Evolutionary conservation across 163 green algal species (phyloP).

Genomic region (Scenedesmus sp.): DNA sequence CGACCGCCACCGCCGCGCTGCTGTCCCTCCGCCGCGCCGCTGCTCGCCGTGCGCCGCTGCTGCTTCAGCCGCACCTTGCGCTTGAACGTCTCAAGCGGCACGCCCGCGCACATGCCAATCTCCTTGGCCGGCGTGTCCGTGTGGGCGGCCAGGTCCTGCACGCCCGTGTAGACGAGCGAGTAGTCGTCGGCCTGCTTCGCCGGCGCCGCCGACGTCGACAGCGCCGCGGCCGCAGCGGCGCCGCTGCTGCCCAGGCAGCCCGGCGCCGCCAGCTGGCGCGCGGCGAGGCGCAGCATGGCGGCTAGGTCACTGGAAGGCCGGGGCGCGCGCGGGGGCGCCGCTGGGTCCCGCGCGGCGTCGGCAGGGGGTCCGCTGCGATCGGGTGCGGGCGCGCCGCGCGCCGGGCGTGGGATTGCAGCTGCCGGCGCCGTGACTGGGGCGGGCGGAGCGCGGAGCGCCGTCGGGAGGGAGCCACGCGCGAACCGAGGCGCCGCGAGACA

Average conservation of each 20-base stretch:
- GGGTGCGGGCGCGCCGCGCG: no score
- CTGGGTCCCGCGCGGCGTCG: no score
- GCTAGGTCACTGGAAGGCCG: background rate
- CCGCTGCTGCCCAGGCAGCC: background rate
- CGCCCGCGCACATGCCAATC: conserved; percentile 52
- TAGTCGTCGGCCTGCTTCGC: conserved; percentile 30
- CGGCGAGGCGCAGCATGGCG: conserved; percentile 31
- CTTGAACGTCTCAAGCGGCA: conserved; percentile 60
- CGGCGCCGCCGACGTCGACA: background rate
- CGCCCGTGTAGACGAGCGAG: conserved; percentile 6
- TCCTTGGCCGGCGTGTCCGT: conserved; percentile 39
- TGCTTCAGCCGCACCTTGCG: conserved; percentile 47
- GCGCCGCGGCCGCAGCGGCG: no score
- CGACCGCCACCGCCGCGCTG: background rate
- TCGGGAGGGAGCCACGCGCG: no score
- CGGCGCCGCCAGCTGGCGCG: background rate
- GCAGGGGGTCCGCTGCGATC: no score
- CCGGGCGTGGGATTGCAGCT: no score
- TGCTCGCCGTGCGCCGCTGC: background rate
- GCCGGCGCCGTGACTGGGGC: no score
- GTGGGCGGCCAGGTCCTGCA: background rate
- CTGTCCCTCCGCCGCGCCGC: no score
- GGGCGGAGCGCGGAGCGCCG: no score
- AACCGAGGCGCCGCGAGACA: no score
- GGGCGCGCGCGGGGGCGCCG: no score